Percentiles rank a stretch among this genome's conserved stretches.
Conservation (phyloP, 2,329 filamentous ascomycete genomes). For the Trichoderma pleuroti region DNA sequence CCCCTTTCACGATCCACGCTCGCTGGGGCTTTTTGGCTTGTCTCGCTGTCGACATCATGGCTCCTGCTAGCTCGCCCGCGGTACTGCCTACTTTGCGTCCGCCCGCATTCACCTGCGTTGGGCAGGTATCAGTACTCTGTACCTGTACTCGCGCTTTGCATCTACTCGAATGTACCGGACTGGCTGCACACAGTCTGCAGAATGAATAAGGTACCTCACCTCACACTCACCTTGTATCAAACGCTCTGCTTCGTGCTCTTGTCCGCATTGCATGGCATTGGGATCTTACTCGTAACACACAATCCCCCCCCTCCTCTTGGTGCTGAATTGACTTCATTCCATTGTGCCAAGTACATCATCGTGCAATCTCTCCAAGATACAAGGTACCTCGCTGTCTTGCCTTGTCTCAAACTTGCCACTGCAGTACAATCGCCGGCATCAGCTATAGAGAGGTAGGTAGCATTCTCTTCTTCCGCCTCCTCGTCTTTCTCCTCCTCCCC, state of each 20-base stretch:
- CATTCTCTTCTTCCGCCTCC: conserved; percentile 5
- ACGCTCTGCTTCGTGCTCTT: neutral
- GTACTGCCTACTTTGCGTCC: neutral
- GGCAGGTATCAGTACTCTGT: neutral
- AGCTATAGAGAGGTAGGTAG: neutral
- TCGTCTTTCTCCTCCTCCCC: neutral
- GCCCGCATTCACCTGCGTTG: neutral
- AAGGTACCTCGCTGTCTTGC: neutral
- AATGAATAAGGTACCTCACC: neutral
- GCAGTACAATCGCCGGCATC: neutral
- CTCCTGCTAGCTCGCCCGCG: conserved; percentile 11
- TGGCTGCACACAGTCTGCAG: neutral
- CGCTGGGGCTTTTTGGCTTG: neutral
- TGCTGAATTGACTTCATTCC: conserved; percentile 10
- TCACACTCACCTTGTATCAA: neutral
- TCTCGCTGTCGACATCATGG: conserved; percentile 21
- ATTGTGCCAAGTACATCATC: neutral
- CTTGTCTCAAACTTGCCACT: conserved; percentile 9
- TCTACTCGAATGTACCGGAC: neutral
- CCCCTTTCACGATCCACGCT: conserved; percentile 21
- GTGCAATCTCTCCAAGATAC: neutral
- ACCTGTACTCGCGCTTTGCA: too few species aligned
- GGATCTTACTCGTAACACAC: conserved; percentile 2
- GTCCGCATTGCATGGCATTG: neutral
- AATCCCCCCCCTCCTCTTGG: neutral